phyloP scores from a whole-genome alignment of 2,329 filamentous ascomycete genomes.

The Fusarium paranaense region DNA sequence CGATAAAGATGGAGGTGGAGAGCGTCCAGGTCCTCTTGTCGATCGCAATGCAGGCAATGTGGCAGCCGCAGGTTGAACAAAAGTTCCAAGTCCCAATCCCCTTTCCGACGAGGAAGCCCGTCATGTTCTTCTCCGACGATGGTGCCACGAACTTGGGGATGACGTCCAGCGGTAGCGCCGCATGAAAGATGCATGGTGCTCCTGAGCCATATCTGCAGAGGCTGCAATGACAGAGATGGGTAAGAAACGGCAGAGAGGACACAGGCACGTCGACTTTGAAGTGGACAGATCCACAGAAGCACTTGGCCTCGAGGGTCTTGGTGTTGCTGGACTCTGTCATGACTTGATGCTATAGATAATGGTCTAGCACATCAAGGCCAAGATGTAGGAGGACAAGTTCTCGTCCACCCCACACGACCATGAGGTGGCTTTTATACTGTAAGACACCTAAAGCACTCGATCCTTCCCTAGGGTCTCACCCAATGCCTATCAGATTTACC shows the following conservation, averaged over 20 bases:
- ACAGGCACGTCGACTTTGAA: constrained; percentile 55
- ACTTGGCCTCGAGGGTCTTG: constrained; percentile 57
- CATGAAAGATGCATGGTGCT: constrained; percentile 56
- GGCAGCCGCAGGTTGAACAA: constrained; percentile 60
- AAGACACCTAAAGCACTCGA: not conserved
- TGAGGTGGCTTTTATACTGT: constrained; percentile 6
- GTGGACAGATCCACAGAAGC: constrained; percentile 58
- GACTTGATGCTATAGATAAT: not conserved
- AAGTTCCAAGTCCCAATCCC: constrained; percentile 53
- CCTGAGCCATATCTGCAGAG: constrained; percentile 58
- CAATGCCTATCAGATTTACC: not conserved
- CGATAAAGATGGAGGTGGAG: constrained; percentile 54
- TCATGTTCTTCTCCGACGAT: constrained; percentile 52
- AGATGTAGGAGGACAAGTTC: not conserved
- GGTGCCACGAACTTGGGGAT: constrained; percentile 54
- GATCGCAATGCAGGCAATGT: constrained; percentile 53
- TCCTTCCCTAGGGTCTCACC: constrained; percentile 6
- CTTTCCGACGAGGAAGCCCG: constrained; percentile 49
- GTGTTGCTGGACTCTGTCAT: constrained; percentile 37
- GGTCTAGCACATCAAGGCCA: not conserved
- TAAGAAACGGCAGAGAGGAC: constrained; percentile 53
- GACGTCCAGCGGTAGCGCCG: constrained; percentile 49
- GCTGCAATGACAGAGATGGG: constrained; percentile 60
- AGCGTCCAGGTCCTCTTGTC: constrained; percentile 52
- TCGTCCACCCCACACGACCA: not conserved